These are phyloP conservation scores for Blepharisma japonicum DNA, from an alignment of 73 alveolate species.

Conservation along the genomic window DNA sequence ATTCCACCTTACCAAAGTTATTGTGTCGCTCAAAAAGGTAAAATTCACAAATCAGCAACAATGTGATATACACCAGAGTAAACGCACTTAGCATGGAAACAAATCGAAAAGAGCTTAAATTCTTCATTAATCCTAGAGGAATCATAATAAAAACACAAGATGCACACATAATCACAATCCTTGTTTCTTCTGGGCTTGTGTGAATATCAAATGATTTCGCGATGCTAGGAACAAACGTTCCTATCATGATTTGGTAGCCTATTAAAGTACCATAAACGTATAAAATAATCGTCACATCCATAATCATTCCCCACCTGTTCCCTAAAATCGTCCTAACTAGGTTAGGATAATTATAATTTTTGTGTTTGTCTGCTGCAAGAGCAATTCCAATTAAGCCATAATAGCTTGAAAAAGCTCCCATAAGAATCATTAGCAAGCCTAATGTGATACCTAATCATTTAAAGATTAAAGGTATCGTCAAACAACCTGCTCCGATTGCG, in stretches of 20 bases:
- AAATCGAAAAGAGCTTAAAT: conserved; percentile 10
- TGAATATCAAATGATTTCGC: neutral
- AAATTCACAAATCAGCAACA: conserved; percentile 26
- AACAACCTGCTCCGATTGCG: conserved; percentile 25
- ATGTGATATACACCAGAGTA: conserved; percentile 6
- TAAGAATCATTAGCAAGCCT: neutral
- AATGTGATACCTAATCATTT: neutral
- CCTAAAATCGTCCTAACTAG: neutral
- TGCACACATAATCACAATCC: conserved; percentile 12
- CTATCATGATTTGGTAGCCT: conserved; percentile 26
- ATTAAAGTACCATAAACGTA: conserved; percentile 15
- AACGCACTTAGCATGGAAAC: conserved; percentile 5
- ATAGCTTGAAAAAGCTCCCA: neutral
- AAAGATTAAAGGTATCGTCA: conserved; percentile 17
- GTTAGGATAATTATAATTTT: neutral
- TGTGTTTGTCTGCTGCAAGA: conserved; percentile 1
- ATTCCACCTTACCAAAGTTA: neutral
- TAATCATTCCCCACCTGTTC: neutral
- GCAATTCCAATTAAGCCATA: neutral
- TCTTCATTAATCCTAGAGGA: neutral
- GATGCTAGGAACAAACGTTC: conserved; percentile 13
- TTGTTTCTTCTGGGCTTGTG: neutral
- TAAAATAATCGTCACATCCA: neutral
- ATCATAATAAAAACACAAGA: neutral
- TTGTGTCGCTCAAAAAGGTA: conserved; percentile 7